Evolutionary conservation across 2,329 filamentous ascomycete species (phyloP).

Genomic region (Aureobasidium uvarum): DNA sequence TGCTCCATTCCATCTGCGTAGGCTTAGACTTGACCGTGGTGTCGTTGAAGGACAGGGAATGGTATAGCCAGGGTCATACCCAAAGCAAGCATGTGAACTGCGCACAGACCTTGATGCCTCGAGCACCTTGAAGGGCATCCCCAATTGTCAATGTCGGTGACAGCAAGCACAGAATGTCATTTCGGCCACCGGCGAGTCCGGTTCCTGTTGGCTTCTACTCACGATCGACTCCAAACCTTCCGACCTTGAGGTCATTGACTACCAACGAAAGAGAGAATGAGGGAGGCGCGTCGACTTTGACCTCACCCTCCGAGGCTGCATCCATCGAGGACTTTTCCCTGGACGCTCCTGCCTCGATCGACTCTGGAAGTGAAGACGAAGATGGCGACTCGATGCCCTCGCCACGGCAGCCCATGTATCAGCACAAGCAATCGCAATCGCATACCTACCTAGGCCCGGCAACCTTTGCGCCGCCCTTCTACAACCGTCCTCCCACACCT

Average conservation of each 20-base stretch:
- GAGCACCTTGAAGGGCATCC: constrained; percentile 16
- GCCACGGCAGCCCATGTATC: constrained; percentile 42
- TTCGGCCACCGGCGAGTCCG: constrained; percentile 44
- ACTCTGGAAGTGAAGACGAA: constrained; percentile 28
- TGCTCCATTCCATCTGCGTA: not conserved
- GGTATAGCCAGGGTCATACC: not conserved
- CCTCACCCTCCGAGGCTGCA: constrained; percentile 42
- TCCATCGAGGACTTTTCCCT: constrained; percentile 43
- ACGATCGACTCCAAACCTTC: constrained; percentile 49
- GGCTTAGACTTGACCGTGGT: not conserved
- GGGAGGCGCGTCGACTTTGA: constrained; percentile 38
- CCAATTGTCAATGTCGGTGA: not conserved
- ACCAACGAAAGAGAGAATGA: constrained; percentile 35
- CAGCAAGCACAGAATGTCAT: constrained; percentile 38
- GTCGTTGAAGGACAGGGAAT: not conserved
- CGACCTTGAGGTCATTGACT: constrained; percentile 37
- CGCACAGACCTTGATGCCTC: constrained; percentile 1
- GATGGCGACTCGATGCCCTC: constrained; percentile 32
- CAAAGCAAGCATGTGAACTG: not conserved
- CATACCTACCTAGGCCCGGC: constrained; percentile 46
- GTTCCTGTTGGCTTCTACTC: constrained; percentile 46
- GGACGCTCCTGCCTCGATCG: constrained; percentile 32
- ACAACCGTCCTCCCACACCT: constrained; percentile 93
- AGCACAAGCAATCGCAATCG: constrained; percentile 45
- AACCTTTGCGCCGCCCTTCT: constrained; percentile 79